Percentiles rank a stretch among this genome's conserved stretches.
phyloP scores from a whole-genome alignment of 1,284 basidiomycete genomes.

The Puccinia horiana region DNA sequence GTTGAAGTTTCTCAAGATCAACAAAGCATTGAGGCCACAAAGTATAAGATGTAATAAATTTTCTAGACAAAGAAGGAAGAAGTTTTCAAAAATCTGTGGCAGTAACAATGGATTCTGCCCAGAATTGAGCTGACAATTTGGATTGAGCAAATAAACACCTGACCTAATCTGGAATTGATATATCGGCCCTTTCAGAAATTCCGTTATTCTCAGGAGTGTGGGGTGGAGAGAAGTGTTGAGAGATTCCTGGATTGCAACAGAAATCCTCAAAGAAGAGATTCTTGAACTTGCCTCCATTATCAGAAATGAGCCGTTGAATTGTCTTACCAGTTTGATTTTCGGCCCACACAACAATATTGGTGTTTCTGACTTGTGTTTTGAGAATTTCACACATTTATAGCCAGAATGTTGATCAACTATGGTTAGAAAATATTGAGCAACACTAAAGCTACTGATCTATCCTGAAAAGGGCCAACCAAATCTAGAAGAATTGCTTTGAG shows the following conservation, averaged over 20 bases:
- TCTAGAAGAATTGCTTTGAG: conserved; percentile 9
- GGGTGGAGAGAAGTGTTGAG: background rate
- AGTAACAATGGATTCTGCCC: background rate
- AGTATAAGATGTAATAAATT: background rate
- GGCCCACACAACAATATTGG: background rate
- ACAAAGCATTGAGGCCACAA: background rate
- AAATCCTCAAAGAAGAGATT: background rate
- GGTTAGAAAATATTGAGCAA: background rate
- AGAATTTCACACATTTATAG: background rate
- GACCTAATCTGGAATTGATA: background rate
- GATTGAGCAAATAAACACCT: background rate
- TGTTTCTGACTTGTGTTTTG: conserved; percentile 1
- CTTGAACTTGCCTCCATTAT: too few relatives aligned
- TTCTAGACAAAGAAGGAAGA: background rate
- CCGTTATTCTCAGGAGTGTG: background rate
- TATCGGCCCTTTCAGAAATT: background rate
- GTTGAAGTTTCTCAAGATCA: background rate
- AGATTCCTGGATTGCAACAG: background rate
- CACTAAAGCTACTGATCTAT: background rate
- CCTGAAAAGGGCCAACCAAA: background rate
- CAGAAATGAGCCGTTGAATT: too few relatives aligned
- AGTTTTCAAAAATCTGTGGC: background rate
- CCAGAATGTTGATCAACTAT: background rate
- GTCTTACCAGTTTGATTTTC: background rate
- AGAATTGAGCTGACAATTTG: background rate